phyloP scores from a whole-genome alignment of 2,329 filamentous ascomycete genomes.

The Emericellopsis cladophorae region DNA sequence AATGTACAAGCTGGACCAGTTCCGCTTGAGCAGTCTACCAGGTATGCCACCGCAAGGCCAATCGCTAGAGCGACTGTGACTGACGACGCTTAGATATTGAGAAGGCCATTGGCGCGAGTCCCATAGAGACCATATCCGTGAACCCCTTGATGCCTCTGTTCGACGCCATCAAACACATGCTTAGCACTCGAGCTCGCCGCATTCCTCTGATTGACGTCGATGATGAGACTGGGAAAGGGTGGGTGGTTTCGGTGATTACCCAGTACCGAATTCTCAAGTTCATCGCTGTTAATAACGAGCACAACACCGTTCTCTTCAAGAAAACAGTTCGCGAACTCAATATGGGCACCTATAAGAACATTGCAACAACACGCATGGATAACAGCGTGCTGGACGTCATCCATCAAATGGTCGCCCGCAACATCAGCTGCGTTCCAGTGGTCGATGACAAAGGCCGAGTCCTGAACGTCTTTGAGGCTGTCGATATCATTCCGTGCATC shows the following conservation, averaged over 20 bases:
- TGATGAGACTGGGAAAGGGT: constrained; percentile 82
- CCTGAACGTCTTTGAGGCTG: constrained; percentile 93
- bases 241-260: constrained; percentile 92
- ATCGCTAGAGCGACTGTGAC: constrained; percentile 3
- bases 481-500: constrained; percentile 93
- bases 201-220: constrained; percentile 91
- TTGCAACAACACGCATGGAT: constrained; percentile 78
- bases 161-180: constrained; percentile 89
- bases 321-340: constrained; percentile 77
- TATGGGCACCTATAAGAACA: constrained; percentile 70
- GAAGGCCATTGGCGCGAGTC: constrained; percentile 78
- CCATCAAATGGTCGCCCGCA: constrained; percentile 80
- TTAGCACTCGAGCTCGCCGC: constrained; percentile 80
- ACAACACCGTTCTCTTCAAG: constrained; percentile 76
- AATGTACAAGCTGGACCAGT: constrained; percentile 81
- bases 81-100: constrained; percentile 62
- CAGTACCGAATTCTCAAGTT: constrained; percentile 99
- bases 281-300: constrained; percentile 82
- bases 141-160: constrained; percentile 84
- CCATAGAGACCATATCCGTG: constrained; percentile 92
- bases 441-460: constrained; percentile 66
- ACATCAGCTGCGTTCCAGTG: constrained; percentile 91
- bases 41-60: constrained; percentile 36
- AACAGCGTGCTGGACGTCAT: constrained; percentile 91
- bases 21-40: constrained; percentile 81